Evolutionary conservation across 805 yeast species (phyloP).

Genomic region (Schizosaccharomyces japonicus): DNA sequence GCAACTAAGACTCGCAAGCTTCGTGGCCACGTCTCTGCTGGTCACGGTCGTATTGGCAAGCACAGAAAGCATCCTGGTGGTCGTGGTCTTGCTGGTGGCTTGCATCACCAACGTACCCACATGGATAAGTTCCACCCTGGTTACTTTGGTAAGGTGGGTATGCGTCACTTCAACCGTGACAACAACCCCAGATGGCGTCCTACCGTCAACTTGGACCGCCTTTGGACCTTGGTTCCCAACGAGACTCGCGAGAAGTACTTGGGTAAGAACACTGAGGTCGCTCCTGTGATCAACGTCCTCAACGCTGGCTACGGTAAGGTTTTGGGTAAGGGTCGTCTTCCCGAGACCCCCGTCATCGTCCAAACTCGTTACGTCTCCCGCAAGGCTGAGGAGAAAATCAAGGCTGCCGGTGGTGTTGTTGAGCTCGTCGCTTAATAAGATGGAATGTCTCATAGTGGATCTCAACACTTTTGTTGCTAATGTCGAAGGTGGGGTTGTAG

Average conservation of each 20-base stretch:
- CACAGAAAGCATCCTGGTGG: constrained; percentile 99
- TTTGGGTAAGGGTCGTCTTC: constrained; percentile 95
- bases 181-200: constrained; percentile 92
- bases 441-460: too few species aligned
- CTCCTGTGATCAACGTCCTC: constrained; percentile 97
- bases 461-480: too few species aligned
- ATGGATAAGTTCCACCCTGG: constrained; percentile 99
- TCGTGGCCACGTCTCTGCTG: constrained; percentile 99
- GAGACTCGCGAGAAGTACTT: constrained; percentile 88
- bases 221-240: constrained; percentile 88
- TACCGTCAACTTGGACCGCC: constrained; percentile 89
- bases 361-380: constrained; percentile 97
- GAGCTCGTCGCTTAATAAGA: constrained; percentile 80
- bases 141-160: constrained; percentile 99
- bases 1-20: constrained; percentile 81
- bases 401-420: constrained; percentile 99
- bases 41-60: constrained; percentile 99
- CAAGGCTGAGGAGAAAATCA: constrained; percentile 98
- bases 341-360: constrained; percentile 93
- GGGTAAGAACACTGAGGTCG: constrained; percentile 65
- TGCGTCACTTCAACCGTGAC: constrained; percentile 98
- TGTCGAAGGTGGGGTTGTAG: too few species aligned
- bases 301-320: constrained; percentile 99
- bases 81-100: constrained; percentile 99
- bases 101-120: constrained; percentile 99